A percentile compares a stretch with the other conserved stretches of the same genome.
Conservation (phyloP, 306 rosid genomes). For the Fagus crenata region DNA sequence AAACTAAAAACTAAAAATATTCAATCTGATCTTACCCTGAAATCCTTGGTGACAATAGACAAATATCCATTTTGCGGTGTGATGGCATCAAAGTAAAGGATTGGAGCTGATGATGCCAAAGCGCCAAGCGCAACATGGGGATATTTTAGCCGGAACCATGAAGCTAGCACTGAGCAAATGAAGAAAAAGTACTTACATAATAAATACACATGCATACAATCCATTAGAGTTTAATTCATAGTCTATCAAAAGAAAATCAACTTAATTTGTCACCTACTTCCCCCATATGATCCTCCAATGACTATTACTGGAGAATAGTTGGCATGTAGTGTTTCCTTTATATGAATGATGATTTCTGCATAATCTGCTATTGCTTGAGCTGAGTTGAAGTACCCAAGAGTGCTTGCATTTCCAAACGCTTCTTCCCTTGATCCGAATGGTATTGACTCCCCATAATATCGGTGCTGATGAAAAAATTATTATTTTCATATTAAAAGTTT, state of each 20-base stretch:
- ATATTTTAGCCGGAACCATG: conserved; percentile 85
- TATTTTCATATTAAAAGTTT: no score
- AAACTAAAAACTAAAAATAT: neutral
- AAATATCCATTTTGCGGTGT: conserved; percentile 51
- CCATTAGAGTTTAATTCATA: no score
- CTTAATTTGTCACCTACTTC: conserved; percentile 43
- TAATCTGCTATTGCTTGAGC: conserved; percentile 84
- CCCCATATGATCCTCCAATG: conserved; percentile 69
- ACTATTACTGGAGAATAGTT: conserved; percentile 54
- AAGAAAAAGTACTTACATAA: neutral
- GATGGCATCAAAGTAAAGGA: conserved; percentile 62
- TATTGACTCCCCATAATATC: no score
- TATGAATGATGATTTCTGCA: conserved; percentile 49
- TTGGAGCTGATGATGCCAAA: conserved; percentile 80
- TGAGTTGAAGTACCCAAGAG: conserved; percentile 71
- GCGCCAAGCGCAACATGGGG: conserved; percentile 77
- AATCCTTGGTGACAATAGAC: conserved; percentile 54
- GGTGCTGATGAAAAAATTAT: no score
- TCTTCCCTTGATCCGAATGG: no score
- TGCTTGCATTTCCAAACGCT: conserved; percentile 54
- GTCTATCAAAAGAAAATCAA: neutral
- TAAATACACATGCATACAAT: no score
- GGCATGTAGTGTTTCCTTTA: conserved; percentile 43
- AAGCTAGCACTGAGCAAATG: conserved; percentile 61
- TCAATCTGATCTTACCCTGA: conserved; percentile 39